Conservation (phyloP, 352 stramenopile genomes). For the Phytophthora cryptogea region DNA sequence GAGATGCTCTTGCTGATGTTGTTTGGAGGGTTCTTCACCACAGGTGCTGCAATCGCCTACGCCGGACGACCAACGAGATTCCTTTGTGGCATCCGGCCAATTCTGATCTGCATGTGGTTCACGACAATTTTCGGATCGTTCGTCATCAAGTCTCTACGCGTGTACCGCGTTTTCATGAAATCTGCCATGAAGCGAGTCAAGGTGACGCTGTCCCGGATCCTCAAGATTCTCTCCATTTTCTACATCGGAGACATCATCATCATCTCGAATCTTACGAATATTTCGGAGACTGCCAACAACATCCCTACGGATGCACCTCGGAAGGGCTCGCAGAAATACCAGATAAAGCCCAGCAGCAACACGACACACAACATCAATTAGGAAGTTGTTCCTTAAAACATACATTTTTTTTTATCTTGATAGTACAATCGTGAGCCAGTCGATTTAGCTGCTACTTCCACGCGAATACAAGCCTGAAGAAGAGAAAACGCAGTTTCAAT, state of each 20-base stretch:
- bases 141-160: conserved; percentile 43
- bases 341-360: too few species aligned
- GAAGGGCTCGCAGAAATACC: too few species aligned
- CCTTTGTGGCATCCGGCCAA: conserved; percentile 33
- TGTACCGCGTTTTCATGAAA: conserved; percentile 45
- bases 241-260: conserved; percentile 3
- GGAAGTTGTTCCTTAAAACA: too few species aligned
- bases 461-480: too few species aligned
- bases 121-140: conserved; percentile 43
- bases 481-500: too few species aligned
- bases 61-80: conserved; percentile 34
- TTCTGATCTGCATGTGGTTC: conserved; percentile 31
- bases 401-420: too few species aligned
- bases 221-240: conserved; percentile 11
- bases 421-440: too few species aligned
- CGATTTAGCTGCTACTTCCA: too few species aligned
- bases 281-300: too few species aligned
- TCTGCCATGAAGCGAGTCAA: conserved; percentile 33
- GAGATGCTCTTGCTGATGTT: conserved; percentile 50
- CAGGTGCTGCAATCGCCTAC: conserved; percentile 29
- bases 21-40: conserved; percentile 44
- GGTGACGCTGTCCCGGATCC: background rate
- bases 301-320: too few species aligned
- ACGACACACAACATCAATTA: too few species aligned
- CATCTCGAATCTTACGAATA: background rate